These are phyloP conservation scores for Backusella tuberculispora DNA, from an alignment of 192 early-diverging fungal species.

Conservation along the genomic window DNA sequence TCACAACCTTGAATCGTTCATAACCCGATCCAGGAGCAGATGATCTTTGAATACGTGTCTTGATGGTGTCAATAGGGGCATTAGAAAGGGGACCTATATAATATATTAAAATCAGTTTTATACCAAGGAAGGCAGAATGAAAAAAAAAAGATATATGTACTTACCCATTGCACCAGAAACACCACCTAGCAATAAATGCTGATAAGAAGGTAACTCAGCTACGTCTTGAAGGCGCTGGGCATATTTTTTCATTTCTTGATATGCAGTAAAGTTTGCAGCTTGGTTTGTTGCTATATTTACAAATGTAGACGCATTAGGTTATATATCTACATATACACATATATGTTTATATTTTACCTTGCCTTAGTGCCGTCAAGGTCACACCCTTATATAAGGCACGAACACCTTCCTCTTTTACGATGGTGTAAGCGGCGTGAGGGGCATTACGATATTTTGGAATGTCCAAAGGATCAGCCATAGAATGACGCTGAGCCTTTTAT, in stretches of 20 bases:
- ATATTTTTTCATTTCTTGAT: constrained; percentile 87
- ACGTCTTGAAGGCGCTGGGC: constrained; percentile 70
- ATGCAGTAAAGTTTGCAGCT: constrained; percentile 97
- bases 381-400: constrained; percentile 93
- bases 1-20: constrained; percentile 76
- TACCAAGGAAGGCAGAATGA: not conserved
- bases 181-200: constrained; percentile 86
- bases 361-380: constrained; percentile 86
- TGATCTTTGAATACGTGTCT: constrained; percentile 94
- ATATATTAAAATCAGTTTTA: not conserved
- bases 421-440: constrained; percentile 86
- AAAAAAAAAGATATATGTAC: not conserved
- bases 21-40: constrained; percentile 72
- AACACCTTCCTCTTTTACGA: constrained; percentile 89
- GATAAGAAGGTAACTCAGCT: constrained; percentile 81
- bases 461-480: constrained; percentile 94
- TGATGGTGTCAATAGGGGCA: constrained; percentile 97
- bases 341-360: constrained; percentile 54
- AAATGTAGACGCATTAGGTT: too few species aligned
- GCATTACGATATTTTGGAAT: constrained; percentile 97
- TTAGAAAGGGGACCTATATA: constrained; percentile 83
- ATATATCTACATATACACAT: not conserved
- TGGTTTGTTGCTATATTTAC: constrained; percentile 82
- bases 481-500: constrained; percentile 87
- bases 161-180: constrained; percentile 79